phyloP scores from a whole-genome alignment of 768 basidiomycete species.

The Ramaria sp. region DNA sequence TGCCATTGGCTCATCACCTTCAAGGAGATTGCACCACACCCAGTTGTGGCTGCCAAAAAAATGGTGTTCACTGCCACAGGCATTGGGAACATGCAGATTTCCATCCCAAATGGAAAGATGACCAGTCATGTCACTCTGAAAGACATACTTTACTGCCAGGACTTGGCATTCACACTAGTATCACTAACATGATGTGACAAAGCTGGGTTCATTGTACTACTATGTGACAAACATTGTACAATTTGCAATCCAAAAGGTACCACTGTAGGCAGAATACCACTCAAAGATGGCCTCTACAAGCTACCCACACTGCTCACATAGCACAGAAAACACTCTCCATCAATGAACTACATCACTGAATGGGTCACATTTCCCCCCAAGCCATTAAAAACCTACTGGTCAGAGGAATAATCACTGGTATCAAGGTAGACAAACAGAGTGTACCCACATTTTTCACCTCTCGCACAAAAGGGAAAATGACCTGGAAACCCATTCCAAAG shows the following conservation, averaged over 20 bases:
- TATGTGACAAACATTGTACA: constrained; percentile 11
- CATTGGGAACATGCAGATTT: too few relatives aligned
- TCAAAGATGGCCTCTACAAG: constrained; percentile 15
- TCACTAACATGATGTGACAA: constrained; percentile 14
- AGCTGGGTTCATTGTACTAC: constrained; percentile 10
- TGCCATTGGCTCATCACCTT: too few relatives aligned
- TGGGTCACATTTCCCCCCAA: constrained; percentile 24
- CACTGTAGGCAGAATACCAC: constrained; percentile 12
- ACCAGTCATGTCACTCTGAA: constrained; percentile 3
- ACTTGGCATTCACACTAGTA: constrained; percentile 15
- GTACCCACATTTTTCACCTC: constrained; percentile 27
- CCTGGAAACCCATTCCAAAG: constrained; percentile 20
- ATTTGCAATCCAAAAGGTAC: constrained; percentile 10
- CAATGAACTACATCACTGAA: constrained; percentile 20
- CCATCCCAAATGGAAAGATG: too few relatives aligned
- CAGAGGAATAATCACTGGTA: constrained; percentile 23
- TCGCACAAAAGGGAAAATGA: constrained; percentile 33
- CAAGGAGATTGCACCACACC: too few relatives aligned
- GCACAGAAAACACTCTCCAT: constrained; percentile 17
- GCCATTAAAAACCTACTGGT: constrained; percentile 17
- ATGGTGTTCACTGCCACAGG: too few relatives aligned
- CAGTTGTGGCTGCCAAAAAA: too few relatives aligned
- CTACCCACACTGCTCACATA: constrained; percentile 5
- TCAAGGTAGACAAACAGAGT: constrained; percentile 16
- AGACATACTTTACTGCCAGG: constrained; percentile 15